phyloP scores from a whole-genome alignment of 257 asterid genomes.

The Primulina huaijiensis region DNA sequence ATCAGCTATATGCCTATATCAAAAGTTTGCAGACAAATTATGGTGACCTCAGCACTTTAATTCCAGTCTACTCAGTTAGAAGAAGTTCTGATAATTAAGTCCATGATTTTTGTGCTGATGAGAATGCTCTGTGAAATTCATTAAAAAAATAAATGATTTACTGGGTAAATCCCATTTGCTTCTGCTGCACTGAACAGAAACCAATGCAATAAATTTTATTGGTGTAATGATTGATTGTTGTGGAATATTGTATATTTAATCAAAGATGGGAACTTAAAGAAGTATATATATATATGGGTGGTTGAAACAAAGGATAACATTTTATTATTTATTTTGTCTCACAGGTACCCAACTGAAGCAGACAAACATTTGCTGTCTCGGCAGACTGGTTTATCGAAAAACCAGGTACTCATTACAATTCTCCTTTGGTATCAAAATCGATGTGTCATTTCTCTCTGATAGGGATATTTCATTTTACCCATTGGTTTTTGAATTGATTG shows the following conservation, averaged over 20 bases:
- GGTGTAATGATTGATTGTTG: not conserved
- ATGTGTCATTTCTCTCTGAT: constrained; percentile 40
- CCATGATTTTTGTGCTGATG: not conserved
- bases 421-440: constrained; percentile 29
- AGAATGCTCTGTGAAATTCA: too few species aligned
- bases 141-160: not conserved
- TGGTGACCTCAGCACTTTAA: not conserved
- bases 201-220: constrained; percentile 3
- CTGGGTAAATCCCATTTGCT: not conserved
- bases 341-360: constrained; percentile 93
- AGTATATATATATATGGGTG: too few species aligned
- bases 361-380: constrained; percentile 94
- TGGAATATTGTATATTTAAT: too few species aligned
- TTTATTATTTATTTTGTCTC: not conserved
- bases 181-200: not conserved
- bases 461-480: constrained; percentile 38
- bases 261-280: too few species aligned
- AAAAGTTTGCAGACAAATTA: not conserved
- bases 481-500: constrained; percentile 8
- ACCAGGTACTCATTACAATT: constrained; percentile 61
- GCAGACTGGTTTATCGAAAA: constrained; percentile 88
- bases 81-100: too few species aligned
- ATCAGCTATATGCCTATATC: too few species aligned
- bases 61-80: not conserved
- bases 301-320: not conserved